Evolutionary conservation across 768 basidiomycete genomes (phyloP), one percentile per base, ranked within the genome.

Genomic region (Hygrocybe punicea): DNA sequence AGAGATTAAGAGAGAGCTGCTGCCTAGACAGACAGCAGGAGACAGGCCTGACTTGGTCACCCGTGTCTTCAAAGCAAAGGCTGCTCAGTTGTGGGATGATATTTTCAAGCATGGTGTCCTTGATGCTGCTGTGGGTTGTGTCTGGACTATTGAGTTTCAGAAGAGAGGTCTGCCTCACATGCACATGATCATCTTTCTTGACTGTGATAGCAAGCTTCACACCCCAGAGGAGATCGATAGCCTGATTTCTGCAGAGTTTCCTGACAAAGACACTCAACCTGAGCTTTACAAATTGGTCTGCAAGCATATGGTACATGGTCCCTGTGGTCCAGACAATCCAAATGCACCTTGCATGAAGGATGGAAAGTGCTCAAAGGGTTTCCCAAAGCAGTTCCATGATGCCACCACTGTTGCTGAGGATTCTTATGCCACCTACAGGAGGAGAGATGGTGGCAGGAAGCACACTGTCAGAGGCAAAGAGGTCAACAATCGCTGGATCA

Each of bases 141-240:
- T 84, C 0, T 80, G 81, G 55, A 76, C 74, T 9, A 81, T 83
- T 51, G 80, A 86, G 58, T 84, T 83, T 61, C 83, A 84, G 62
- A 84, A 84, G 57, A 64, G 77, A 0, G 79, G 81, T 0, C 74
- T 85, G 0, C 82, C 82, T 23, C 81, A 84, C 59, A 75, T 78
- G 61, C 84, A 85, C 62, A 59, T 78, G 9, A 61, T 84, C 1
- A 65, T 84, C 44, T 77, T 78, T 57, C 63, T 84, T 1, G 34
- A 69, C 0, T 45, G 69, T 0, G 51, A 50, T 0, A 36, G 65
- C 55, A 78, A 77, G 55, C 64, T 82, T 2, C 25, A 21, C 0
- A 70, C 66, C 11, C 65, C 76, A 4, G 67, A 64, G 6, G 68
- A 72, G 17, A 65, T 84, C 6, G 75, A 83, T 59, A 57, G 62